Base-by-base conservation (phyloP, 2,329 filamentous ascomycete species). In the Raffaelea arxii region DNA sequence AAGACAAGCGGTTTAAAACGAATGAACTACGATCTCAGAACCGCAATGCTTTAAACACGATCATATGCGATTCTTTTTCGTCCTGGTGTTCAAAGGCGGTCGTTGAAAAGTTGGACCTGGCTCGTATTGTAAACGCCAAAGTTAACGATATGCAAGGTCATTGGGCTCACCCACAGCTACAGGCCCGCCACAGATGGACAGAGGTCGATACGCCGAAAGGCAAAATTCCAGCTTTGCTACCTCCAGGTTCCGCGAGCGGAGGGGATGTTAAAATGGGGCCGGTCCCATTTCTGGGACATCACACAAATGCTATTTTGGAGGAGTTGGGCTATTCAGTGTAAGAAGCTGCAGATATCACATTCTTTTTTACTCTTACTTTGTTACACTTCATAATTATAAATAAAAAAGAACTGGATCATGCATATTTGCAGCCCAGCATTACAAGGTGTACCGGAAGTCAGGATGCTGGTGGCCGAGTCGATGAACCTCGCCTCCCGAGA, bases 401-500 rank as follows among this genome's bases (percentile, higher is more conserved):
- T n/a, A n/a, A n/a, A n/a, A n/a, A n/a, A n/a, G n/a, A n/a, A n/a
- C n/a, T n/a, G n/a, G n/a, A n/a, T n/a, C n/a, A n/a, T n/a, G n/a
- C n/a, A n/a, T n/a, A n/a, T n/a, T 32, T 32, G 27, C 9, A 32
- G 10, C 27, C 9, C 27, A 32, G 10, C 16, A 12, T 18, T 36
- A 36, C 32, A 36, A 18, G 5, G 32, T 36, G 16, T 36, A 36
- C 32, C 32, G 32, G 32, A 36, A 36, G 6, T 6, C 7, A 6
- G 32, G 32, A 36, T 36, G 32, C 16, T 18, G 16, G 32, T 36
- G 32, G 32, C 32, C 32, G 6, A 36, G 32, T 16, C 16, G 32
- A n/a, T 36, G 32, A n/a, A n/a, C n/a, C 32, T 36, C 14, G 14
- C 5, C 32, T 36, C 32, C 32, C 14, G 32, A 46, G 14, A 66